Evolutionary conservation across 2,329 filamentous ascomycete genomes (phyloP), one percentile per base, ranked within the genome.

Genomic region (Magnaporthiopsis rhizophila): DNA sequence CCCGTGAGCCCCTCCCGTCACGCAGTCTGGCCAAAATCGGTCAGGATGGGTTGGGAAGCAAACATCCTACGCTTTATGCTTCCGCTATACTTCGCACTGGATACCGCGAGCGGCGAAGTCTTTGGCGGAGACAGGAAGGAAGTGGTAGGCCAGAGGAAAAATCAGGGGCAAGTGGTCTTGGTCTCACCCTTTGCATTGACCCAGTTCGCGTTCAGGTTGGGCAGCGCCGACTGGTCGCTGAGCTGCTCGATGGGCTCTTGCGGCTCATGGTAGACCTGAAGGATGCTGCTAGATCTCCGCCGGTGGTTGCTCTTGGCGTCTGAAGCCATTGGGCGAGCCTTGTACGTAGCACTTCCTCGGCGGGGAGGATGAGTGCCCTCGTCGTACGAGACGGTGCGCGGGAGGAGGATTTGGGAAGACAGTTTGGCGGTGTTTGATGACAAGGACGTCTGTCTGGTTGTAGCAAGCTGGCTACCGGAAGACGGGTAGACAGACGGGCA

Each of bases 151-250:
- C 5, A 7, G 21, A 11, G 13, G 45, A 53, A 45, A 11, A 7
- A 21, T 53, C 45, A 53, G n/a, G 45, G 45, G 45, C 12, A 53
- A 21, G 45, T 21, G 5, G 45, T 53, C 45, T 21, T 53, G 21
- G 21, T 61, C 85, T 79, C 80, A 98, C 95, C 95, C 87, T 99
- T 99, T 73, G 93, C 91, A 78, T 98, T 98, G 70, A 97, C 96
- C 95, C 95, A 99, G 80, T 97, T 91, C 70, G 95, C 92, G 78
- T 99, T 99, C 74, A 97, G 80, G 74, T 99, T 99, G 63, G 95
- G 95, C 71, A 97, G 83, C 53, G 91, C 91, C 65, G 92, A 91
- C 82, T 98, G 95, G 78, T 99, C 95, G 74, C 90, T 97, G 78
- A 96, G 91, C 79, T 97, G 95, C 82, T 99, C 95, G 74, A 97